A percentile compares a stretch with the other conserved stretches of the same genome.
phyloP scores from a whole-genome alignment of 768 basidiomycete species.

The Daedaleopsis sinensis region DNA sequence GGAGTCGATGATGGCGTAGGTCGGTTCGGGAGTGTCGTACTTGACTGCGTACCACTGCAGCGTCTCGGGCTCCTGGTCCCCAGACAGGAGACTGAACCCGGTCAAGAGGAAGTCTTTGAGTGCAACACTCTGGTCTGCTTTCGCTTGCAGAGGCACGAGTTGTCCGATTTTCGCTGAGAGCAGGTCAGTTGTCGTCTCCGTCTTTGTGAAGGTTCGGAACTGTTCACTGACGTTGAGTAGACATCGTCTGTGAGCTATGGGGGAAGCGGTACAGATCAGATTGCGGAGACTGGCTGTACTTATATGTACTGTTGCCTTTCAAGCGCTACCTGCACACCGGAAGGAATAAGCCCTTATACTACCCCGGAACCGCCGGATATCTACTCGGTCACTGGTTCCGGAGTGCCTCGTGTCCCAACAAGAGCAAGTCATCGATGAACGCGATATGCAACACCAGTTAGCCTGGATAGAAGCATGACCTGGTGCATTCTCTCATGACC shows the following conservation, averaged over 20 bases:
- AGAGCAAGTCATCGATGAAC: too few relatives aligned
- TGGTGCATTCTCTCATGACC: too few relatives aligned
- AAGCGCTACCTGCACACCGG: too few relatives aligned
- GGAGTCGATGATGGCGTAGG: constrained; percentile 44
- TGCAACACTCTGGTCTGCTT: constrained; percentile 28
- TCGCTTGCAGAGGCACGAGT: constrained; percentile 34
- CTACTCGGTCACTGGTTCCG: too few relatives aligned
- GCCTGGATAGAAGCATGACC: too few relatives aligned
- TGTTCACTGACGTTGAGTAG: constrained; percentile 5
- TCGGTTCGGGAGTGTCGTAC: constrained; percentile 26
- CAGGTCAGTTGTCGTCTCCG: background rate
- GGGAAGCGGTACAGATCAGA: background rate
- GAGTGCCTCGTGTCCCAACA: too few relatives aligned
- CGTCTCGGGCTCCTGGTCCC: constrained; percentile 37
- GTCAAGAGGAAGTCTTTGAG: constrained; percentile 35
- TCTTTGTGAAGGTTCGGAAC: background rate
- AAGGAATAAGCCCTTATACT: too few relatives aligned
- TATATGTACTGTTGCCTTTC: background rate
- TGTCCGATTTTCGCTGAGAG: constrained; percentile 25
- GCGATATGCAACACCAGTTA: too few relatives aligned
- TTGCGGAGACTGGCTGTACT: background rate
- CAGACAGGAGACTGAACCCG: constrained; percentile 33
- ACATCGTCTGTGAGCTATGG: background rate
- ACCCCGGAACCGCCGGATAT: too few relatives aligned
- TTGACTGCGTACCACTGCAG: constrained; percentile 43